Evolutionary conservation across 2,329 filamentous ascomycete genomes (phyloP).

Genomic region (Akanthomyces dipterigenus): DNA sequence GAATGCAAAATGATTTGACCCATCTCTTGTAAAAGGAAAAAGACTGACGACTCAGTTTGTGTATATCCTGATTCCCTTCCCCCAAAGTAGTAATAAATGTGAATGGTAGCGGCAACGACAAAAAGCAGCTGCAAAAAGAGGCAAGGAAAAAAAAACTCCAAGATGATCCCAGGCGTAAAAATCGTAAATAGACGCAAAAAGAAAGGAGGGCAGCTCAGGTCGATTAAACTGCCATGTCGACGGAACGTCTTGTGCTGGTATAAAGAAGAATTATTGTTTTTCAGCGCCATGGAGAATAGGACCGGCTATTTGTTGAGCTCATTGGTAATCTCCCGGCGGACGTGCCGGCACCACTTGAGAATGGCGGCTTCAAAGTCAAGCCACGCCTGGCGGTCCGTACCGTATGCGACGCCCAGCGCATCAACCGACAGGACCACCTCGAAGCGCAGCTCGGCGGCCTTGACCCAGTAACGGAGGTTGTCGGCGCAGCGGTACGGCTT

Average conservation of each 20-base stretch:
- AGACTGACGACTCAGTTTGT: neutral
- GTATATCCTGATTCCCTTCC: neutral
- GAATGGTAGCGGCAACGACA: neutral
- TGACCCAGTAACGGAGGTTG: slow-evolving; percentile 92
- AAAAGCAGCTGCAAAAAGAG: neutral
- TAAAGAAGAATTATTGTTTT: neutral
- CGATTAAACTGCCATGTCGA: too few species aligned
- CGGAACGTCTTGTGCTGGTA: neutral
- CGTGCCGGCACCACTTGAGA: slow-evolving; percentile 72
- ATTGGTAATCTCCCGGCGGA: slow-evolving; percentile 73
- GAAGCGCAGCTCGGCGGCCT: slow-evolving; percentile 91
- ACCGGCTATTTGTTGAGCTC: slow-evolving; percentile 42
- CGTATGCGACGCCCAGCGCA: slow-evolving; percentile 79
- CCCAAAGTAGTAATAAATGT: neutral
- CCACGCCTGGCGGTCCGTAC: slow-evolving; percentile 64
- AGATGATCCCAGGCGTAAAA: neutral
- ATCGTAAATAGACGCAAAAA: neutral
- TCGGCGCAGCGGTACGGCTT: slow-evolving; percentile 94
- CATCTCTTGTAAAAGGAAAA: neutral
- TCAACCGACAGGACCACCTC: slow-evolving; percentile 79
- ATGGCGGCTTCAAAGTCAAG: slow-evolving; percentile 75
- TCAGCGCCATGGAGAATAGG: too few species aligned
- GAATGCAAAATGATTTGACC: neutral
- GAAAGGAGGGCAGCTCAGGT: neutral
- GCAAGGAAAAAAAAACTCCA: neutral